These are phyloP conservation scores for Pichia sp. DNA, from an alignment of 1,139 yeast species.

Conservation along the genomic window DNA sequence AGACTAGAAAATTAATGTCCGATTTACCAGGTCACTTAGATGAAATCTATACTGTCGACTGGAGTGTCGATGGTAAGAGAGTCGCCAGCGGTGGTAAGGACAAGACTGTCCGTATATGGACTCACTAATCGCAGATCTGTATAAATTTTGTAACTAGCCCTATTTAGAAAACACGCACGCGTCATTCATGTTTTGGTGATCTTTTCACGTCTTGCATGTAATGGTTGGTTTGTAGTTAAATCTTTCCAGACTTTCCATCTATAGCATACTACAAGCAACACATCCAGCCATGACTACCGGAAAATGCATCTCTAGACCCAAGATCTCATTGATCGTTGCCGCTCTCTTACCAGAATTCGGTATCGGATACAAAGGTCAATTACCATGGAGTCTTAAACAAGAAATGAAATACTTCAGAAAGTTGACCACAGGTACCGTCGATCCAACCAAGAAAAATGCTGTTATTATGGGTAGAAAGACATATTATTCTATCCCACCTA, in stretches of 20 bases:
- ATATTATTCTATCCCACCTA: constrained; percentile 89
- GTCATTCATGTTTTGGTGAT: background rate
- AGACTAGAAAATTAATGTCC: constrained; percentile 76
- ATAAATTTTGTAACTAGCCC: background rate
- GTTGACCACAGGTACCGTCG: constrained; percentile 53
- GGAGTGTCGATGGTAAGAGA: constrained; percentile 93
- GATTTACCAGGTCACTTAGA: constrained; percentile 96
- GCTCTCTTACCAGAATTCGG: constrained; percentile 80
- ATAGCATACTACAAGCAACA: background rate
- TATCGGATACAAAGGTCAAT: constrained; percentile 74
- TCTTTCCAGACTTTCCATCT: no score
- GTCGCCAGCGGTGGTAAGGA: constrained; percentile 98
- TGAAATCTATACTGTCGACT: constrained; percentile 95
- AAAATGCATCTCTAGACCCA: constrained; percentile 24
- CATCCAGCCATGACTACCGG: constrained; percentile 9
- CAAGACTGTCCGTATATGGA: constrained; percentile 90
- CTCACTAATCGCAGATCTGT: constrained; percentile 47
- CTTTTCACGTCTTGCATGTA: no score
- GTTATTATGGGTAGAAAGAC: constrained; percentile 97
- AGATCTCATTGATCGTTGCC: constrained; percentile 73
- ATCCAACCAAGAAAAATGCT: constrained; percentile 51
- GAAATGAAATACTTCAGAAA: constrained; percentile 86
- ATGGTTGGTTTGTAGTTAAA: no score
- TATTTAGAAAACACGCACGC: background rate
- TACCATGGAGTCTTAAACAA: constrained; percentile 85